Conservation (phyloP, 306 rosid genomes). For the Lathyrus sativus region DNA sequence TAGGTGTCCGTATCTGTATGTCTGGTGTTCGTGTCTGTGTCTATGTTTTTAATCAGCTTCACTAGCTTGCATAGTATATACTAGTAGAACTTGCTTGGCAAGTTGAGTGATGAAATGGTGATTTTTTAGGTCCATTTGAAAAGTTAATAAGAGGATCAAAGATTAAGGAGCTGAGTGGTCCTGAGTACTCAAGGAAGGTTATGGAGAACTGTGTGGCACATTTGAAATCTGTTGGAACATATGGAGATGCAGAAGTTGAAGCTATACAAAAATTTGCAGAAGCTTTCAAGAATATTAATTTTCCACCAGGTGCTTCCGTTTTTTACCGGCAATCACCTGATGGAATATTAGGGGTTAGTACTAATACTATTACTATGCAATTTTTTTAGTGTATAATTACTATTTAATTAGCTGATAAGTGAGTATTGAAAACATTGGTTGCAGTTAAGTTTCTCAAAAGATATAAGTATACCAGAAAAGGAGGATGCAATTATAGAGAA, state of each 20-base stretch:
- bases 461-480: slow-evolving; percentile 46
- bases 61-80: too few relatives aligned
- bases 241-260: slow-evolving; percentile 65
- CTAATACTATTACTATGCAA: not conserved
- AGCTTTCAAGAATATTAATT: slow-evolving; percentile 54
- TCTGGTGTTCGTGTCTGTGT: too few relatives aligned
- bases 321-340: slow-evolving; percentile 66
- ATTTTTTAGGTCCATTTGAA: slow-evolving; percentile 60
- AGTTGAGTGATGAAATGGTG: not conserved
- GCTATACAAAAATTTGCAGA: slow-evolving; percentile 56
- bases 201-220: slow-evolving; percentile 61
- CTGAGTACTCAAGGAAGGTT: slow-evolving; percentile 62
- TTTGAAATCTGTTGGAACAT: slow-evolving; percentile 68
- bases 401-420: not conserved
- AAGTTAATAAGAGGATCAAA: slow-evolving; percentile 59
- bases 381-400: not conserved
- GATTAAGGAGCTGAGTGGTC: slow-evolving; percentile 55
- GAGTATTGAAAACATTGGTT: not conserved
- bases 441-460: slow-evolving; percentile 70
- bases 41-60: too few relatives aligned
- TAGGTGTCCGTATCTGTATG: too few relatives aligned
- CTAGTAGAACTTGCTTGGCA: not conserved
- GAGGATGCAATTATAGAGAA: slow-evolving; percentile 53
- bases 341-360: slow-evolving; percentile 65
- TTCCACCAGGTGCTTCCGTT: slow-evolving; percentile 68